phyloP scores from a whole-genome alignment of 2,329 filamentous ascomycete species.

The Endothia cerciana region DNA sequence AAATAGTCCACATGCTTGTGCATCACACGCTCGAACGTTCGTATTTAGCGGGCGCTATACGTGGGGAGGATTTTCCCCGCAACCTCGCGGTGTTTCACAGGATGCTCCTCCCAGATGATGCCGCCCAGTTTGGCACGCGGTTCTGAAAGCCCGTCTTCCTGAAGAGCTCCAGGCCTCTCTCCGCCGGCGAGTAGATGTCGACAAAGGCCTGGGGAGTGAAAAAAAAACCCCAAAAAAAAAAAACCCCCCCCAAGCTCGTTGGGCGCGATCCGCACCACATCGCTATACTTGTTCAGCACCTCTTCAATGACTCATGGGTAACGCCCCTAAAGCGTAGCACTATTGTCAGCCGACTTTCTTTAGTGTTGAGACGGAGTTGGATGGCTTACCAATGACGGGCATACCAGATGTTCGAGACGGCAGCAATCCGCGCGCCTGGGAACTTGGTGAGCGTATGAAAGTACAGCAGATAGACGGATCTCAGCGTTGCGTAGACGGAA shows the following conservation, averaged over 20 bases:
- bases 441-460: slow-evolving; percentile 16
- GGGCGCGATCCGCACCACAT: slow-evolving; percentile 13
- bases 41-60: slow-evolving; percentile 1
- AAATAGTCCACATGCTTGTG: no score
- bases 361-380: neutral
- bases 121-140: slow-evolving; percentile 1
- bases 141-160: slow-evolving; percentile 16
- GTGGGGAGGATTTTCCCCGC: neutral
- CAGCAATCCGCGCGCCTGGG: slow-evolving; percentile 7
- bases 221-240: no score
- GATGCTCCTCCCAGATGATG: slow-evolving; percentile 10
- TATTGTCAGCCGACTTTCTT: neutral
- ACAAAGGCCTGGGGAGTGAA: slow-evolving; percentile 11
- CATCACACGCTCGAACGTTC: slow-evolving; percentile 6
- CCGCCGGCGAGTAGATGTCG: slow-evolving; percentile 9
- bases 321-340: slow-evolving; percentile 1
- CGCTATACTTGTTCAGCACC: slow-evolving; percentile 8
- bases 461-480: slow-evolving; percentile 8
- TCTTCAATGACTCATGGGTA: slow-evolving; percentile 14
- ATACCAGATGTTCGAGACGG: slow-evolving; percentile 15
- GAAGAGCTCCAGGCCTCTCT: neutral
- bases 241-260: no score
- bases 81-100: slow-evolving; percentile 6
- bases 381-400: slow-evolving; percentile 16
- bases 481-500: slow-evolving; percentile 4